phyloP scores from a whole-genome alignment of 371 early-diverging fungal genomes.

The Mucor piriformis region DNA sequence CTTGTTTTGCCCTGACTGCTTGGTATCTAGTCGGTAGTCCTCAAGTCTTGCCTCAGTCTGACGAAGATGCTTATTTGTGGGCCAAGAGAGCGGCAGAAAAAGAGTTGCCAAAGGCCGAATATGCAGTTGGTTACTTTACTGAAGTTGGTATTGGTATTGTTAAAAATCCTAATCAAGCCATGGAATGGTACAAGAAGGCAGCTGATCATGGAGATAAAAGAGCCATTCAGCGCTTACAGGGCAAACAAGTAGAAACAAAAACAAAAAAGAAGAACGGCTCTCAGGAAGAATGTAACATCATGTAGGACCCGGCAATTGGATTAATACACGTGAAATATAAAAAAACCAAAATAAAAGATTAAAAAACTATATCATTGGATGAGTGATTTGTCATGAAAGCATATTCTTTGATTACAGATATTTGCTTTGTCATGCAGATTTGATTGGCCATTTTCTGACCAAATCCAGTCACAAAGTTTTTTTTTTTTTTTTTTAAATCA shows the following conservation, averaged over 20 bases:
- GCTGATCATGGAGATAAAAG: conserved; percentile 83
- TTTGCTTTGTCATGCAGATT: conserved; percentile 7
- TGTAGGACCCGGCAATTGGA: conserved; percentile 44
- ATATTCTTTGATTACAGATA: too few relatives aligned
- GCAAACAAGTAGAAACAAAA: conserved; percentile 40
- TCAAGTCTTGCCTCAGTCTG: conserved; percentile 79
- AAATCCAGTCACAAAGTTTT: conserved; percentile 17
- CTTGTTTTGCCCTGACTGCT: conserved; percentile 85
- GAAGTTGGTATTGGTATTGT: conserved; percentile 81
- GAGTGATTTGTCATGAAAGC: too few relatives aligned
- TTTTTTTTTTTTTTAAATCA: conserved; percentile 1
- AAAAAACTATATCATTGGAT: too few relatives aligned
- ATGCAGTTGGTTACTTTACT: conserved; percentile 85
- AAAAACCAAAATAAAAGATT: too few relatives aligned
- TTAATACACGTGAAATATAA: too few relatives aligned
- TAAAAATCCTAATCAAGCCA: conserved; percentile 70
- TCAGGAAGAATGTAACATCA: conserved; percentile 53
- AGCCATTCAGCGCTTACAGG: conserved; percentile 66
- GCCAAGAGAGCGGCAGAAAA: conserved; percentile 86
- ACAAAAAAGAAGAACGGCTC: conserved; percentile 45
- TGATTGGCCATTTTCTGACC: conserved; percentile 2
- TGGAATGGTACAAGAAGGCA: conserved; percentile 83
- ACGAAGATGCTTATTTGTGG: conserved; percentile 89
- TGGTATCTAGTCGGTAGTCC: conserved; percentile 90
- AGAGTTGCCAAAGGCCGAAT: conserved; percentile 85